These are phyloP conservation scores for Lentinula lateritia DNA, from an alignment of 768 basidiomycete genomes.

Conservation along the genomic window DNA sequence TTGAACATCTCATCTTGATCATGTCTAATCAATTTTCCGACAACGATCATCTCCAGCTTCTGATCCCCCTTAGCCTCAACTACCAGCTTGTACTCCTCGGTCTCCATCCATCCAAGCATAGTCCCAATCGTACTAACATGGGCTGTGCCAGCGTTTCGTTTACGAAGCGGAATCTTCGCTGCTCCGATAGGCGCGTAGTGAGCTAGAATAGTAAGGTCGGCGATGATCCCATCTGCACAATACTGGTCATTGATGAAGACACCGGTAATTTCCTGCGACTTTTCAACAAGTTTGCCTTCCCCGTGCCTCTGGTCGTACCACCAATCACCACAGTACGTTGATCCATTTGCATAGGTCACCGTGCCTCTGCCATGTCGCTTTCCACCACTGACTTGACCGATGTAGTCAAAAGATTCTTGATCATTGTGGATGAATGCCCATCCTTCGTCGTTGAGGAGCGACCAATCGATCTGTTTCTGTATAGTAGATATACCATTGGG, in stretches of 20 bases:
- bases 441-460: slow-evolving; percentile 10
- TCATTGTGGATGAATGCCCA: slow-evolving; percentile 12
- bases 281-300: slow-evolving; percentile 7
- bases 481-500: background rate
- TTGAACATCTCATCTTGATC: background rate
- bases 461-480: slow-evolving; percentile 10
- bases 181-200: background rate
- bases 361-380: slow-evolving; percentile 11
- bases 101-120: background rate
- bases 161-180: background rate
- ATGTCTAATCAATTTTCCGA: background rate
- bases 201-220: background rate
- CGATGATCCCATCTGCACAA: background rate
- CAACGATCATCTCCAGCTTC: background rate
- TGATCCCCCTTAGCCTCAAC: background rate
- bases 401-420: slow-evolving; percentile 9
- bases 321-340: slow-evolving; percentile 12
- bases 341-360: slow-evolving; percentile 11
- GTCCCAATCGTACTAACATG: background rate
- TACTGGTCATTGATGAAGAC: slow-evolving; percentile 2
- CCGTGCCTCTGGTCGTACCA: slow-evolving; percentile 10
- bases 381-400: slow-evolving; percentile 11
- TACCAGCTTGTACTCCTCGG: background rate
- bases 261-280: background rate
- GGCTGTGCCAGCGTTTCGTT: background rate